These are phyloP conservation scores for Clavariopsis aquatica DNA, from an alignment of 495 filamentous ascomycete species.

Conservation along the genomic window DNA sequence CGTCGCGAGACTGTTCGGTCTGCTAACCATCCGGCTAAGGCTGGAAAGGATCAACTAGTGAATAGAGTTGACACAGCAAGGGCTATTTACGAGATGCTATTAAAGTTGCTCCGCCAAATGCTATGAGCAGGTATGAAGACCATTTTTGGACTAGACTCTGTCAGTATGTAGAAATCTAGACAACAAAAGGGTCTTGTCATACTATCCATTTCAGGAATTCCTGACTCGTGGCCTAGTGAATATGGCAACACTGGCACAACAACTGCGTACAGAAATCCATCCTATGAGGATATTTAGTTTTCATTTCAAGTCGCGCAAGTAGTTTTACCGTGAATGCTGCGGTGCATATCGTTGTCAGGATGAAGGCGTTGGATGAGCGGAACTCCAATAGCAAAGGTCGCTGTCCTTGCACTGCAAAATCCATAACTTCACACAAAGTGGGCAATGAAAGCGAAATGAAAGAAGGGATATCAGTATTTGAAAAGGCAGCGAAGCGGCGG, in stretches of 20 bases:
- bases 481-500: too few relatives aligned
- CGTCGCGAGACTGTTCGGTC: neutral
- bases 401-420: too few relatives aligned
- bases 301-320: neutral
- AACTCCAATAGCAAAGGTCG: neutral
- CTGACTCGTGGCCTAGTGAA: constrained; percentile 5
- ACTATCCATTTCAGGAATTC: constrained; percentile 6
- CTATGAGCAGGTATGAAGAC: constrained; percentile 7
- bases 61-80: neutral
- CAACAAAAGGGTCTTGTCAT: neutral
- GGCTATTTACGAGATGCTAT: constrained; percentile 5
- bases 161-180: neutral
- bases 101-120: constrained; percentile 3
- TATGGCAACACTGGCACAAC: constrained; percentile 14
- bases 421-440: neutral
- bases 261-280: constrained; percentile 3
- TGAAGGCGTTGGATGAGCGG: constrained; percentile 1
- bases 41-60: neutral
- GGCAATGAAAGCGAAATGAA: too few relatives aligned
- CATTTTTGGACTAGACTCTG: constrained; percentile 11
- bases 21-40: constrained; percentile 13
- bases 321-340: constrained; percentile 4
- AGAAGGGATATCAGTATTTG: too few relatives aligned
- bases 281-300: neutral
- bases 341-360: constrained; percentile 1